Evolutionary conservation across 768 basidiomycete species (phyloP), one percentile per base, ranked within the genome.

Genomic region (Boletus coccyginus): DNA sequence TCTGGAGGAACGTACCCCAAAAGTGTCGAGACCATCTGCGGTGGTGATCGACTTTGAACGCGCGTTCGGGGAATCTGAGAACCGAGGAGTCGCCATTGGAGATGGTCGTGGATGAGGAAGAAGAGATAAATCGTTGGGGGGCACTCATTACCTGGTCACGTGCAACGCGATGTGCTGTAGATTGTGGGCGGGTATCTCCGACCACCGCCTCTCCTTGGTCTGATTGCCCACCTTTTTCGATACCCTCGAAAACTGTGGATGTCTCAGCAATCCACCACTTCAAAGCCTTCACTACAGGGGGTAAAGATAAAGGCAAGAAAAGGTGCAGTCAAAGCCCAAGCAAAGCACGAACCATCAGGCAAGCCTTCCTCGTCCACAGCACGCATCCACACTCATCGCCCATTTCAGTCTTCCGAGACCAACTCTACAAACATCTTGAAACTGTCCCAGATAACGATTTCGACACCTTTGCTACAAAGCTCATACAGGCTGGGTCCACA

Each of bases 231-330:
- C 68, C 40, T 44, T 69, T 67, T 66, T 67, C 62, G 68, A 69
- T 65, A 59, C 44, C 52, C 67, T 75, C 73, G 74, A 70, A 75
- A 75, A 80, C 77, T 80, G 87, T 92, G 90, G 77, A 92, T 92
- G 90, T 92, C 90, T 92, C 86, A 87, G 84, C 90, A 88, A 90
- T 74, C 86, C 77, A 73, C 84, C 70, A 79, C 84, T 76, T 71
- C 84, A 76, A 92, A 90, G 83, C 90, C 90, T 88, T 89, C 89
- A 80, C 81, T 92, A 74, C 87, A 88, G 83, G 90, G 90, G 77
- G 92, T 94, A 75, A 82, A 88, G 82, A 92, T 94, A 69, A 94
- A 88, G 84, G 90, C 90, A 71, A 86, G 92, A 77, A 94, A 94
- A 78, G 87, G 92, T 65, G 90, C 88, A 68, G 92, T 92, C 65